Base-by-base conservation (phyloP, 306 rosid genomes). In the Acacia crassicarpa region DNA sequence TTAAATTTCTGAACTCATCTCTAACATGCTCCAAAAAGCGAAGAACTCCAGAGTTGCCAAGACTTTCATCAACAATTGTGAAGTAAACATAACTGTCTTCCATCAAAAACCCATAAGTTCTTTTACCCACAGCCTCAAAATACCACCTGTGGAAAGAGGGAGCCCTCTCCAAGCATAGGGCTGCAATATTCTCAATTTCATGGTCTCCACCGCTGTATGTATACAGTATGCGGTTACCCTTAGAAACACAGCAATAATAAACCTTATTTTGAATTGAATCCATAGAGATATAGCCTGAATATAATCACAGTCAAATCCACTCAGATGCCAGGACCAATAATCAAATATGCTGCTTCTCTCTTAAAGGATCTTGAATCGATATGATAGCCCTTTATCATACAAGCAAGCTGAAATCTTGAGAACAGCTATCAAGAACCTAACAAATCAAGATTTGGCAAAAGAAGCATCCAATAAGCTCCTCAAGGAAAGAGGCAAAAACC, bases 101-200 rank as follows among this genome's bases (percentile, higher is more conserved):
- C 86, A 94, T 87, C 27, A 91, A 67, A 86, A 94, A 92, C 15
- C 92, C 97, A 15, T 81, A 94, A 77, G 93, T 90, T 84, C 83
- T 92, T 81, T 89, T 89, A 49, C 83, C 85, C 32, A 83, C n/a
- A 6, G 95, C 92, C 88, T 92, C 95, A 75, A 94, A 89, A 87
- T 94, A 94, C 97, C 94, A 92, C 76, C 83, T 75, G 81, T 92
- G 98, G 79, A 83, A 94, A 22, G 90, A 83, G 76, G 98, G 98
- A 73, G 91, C 82, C 44, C 56, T 90, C 85, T 91, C 95, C 89
- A 94, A 77, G 87, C 97, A 92, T 85, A 84, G 85, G 75, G 86
- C 72, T 58, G 92, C 92, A 14, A 90, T 70, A 33, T 80, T 90
- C 79, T 84, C 94, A 71, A 84, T 83, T 81, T 92, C 97, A 32